Percentiles rank a stretch among this genome's conserved stretches.
Evolutionary conservation across 2,329 filamentous ascomycete genomes (phyloP).

Genomic region (Neopestalotiopsis sp.): DNA sequence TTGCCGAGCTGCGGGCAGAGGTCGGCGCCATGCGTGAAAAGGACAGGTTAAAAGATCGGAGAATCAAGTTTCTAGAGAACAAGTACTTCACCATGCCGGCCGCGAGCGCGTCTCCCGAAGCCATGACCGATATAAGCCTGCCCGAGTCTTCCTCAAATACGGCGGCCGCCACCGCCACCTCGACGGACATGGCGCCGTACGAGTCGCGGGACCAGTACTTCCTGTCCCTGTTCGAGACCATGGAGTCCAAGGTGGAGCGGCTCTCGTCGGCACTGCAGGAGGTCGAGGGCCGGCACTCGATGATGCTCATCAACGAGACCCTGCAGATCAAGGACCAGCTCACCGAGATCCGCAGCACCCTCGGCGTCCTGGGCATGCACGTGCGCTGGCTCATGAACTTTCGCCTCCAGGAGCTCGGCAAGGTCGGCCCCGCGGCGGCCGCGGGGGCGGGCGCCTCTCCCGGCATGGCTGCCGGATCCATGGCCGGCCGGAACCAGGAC

Average conservation of each 20-base stretch:
- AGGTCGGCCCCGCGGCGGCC: slow-evolving; percentile 23
- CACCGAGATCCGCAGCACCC: slow-evolving; percentile 61
- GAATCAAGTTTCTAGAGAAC: slow-evolving; percentile 48
- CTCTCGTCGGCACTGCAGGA: slow-evolving; percentile 62
- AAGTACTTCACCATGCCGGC: slow-evolving; percentile 34
- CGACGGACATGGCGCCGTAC: slow-evolving; percentile 33
- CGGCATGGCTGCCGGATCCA: slow-evolving; percentile 27
- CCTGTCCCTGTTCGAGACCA: slow-evolving; percentile 51
- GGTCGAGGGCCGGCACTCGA: slow-evolving; percentile 63
- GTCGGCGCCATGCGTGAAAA: slow-evolving; percentile 48
- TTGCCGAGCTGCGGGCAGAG: slow-evolving; percentile 54
- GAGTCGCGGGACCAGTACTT: slow-evolving; percentile 50
- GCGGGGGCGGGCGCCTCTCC: slow-evolving; percentile 20
- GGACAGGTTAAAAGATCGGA: slow-evolving; percentile 44
- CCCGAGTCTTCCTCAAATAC: slow-evolving; percentile 28
- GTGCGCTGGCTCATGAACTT: slow-evolving; percentile 63
- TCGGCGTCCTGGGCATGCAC: slow-evolving; percentile 64
- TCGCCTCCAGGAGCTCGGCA: slow-evolving; percentile 52
- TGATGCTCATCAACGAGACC: slow-evolving; percentile 66
- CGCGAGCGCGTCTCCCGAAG: slow-evolving; percentile 25
- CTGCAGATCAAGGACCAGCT: slow-evolving; percentile 67
- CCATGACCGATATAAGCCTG: slow-evolving; percentile 31
- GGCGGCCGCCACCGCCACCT: neutral
- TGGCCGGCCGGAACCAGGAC: slow-evolving; percentile 28
- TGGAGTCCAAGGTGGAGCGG: slow-evolving; percentile 61